These are phyloP conservation scores for Pythium aristosporum DNA, from an alignment of 352 stramenopile species.

Conservation along the genomic window DNA sequence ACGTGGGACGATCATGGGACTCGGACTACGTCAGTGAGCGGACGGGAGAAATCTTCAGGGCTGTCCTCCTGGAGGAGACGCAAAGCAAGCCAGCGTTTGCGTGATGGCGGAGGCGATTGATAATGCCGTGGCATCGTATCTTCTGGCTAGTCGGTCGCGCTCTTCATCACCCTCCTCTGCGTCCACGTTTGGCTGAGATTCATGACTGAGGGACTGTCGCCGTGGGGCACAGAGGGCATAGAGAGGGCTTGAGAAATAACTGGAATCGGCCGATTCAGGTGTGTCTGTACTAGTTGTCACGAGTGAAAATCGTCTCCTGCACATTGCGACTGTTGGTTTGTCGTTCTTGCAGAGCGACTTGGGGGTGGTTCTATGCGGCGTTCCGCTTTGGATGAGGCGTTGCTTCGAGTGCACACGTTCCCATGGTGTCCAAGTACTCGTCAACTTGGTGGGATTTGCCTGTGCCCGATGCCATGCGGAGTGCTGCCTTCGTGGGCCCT, in stretches of 20 bases:
- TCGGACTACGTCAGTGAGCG: constrained; percentile 28
- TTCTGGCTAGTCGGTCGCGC: not conserved
- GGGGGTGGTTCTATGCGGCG: not conserved
- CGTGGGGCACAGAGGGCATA: not conserved
- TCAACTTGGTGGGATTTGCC: not conserved
- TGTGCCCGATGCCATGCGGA: not conserved
- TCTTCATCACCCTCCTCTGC: not conserved
- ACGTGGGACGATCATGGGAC: constrained; percentile 66
- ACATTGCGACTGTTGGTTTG: constrained; percentile 3
- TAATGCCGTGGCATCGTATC: not conserved
- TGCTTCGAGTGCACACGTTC: not conserved
- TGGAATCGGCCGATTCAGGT: no score
- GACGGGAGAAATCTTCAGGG: not conserved
- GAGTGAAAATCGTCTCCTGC: no score
- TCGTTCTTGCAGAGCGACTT: constrained; percentile 15
- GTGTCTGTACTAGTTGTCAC: no score
- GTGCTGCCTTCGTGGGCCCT: not conserved
- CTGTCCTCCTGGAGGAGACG: not conserved
- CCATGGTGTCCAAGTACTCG: not conserved
- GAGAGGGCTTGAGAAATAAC: not conserved
- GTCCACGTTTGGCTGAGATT: not conserved
- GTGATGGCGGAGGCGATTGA: not conserved
- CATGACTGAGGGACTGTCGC: not conserved
- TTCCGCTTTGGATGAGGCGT: no score
- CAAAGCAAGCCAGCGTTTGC: not conserved